Conservation (phyloP, 1,284 basidiomycete species). For the Cystobasidium slooffiae region DNA sequence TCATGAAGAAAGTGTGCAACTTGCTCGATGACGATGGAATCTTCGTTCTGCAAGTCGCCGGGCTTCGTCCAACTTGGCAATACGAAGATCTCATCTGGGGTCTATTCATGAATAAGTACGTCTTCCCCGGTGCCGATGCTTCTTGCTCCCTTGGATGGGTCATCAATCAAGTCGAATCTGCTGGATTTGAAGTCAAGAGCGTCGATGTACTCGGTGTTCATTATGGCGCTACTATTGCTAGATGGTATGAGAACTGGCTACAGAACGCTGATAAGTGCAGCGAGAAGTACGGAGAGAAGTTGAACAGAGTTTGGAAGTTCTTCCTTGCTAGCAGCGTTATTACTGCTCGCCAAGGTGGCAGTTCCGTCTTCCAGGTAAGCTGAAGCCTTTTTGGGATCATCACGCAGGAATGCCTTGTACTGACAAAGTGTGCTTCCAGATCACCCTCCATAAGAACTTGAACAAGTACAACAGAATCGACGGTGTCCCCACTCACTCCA, state of each 20-base stretch:
- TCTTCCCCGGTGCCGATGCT: constrained; percentile 82
- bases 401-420: background rate
- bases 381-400: background rate
- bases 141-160: constrained; percentile 96
- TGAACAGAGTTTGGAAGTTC: constrained; percentile 57
- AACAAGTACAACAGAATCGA: constrained; percentile 84
- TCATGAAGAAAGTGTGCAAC: constrained; percentile 89
- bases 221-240: constrained; percentile 84
- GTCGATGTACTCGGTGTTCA: constrained; percentile 78
- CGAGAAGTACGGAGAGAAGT: constrained; percentile 83
- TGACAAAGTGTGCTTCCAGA: constrained; percentile 58
- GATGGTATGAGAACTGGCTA: constrained; percentile 85
- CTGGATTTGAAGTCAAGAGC: constrained; percentile 96
- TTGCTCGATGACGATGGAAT: constrained; percentile 92
- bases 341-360: constrained; percentile 71
- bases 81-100: constrained; percentile 95
- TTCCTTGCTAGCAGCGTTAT: constrained; percentile 49
- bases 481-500: constrained; percentile 55
- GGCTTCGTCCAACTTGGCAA: constrained; percentile 91
- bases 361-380: constrained; percentile 74
- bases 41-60: constrained; percentile 95
- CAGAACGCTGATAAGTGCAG: constrained; percentile 76
- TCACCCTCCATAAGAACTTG: constrained; percentile 95
- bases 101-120: constrained; percentile 74
- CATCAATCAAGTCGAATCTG: constrained; percentile 77